Conservation (phyloP, 371 early-diverging fungal genomes). For the Zychaea mexicana region DNA sequence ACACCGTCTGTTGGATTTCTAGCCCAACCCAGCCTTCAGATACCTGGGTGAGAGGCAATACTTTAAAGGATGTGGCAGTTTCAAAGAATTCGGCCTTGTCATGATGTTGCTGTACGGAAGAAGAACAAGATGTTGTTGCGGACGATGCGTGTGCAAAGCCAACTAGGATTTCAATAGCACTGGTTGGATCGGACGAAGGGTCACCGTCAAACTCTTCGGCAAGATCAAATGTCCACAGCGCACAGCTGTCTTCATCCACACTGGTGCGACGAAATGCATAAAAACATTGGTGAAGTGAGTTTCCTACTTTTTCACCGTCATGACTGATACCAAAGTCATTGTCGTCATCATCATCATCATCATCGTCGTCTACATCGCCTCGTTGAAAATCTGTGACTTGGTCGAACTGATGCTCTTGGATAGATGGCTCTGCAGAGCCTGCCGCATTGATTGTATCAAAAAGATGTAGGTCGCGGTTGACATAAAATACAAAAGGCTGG, state of each 20-base stretch:
- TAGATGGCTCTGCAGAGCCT: background rate
- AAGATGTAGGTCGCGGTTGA: slow-evolving; percentile 7
- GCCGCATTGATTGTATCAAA: slow-evolving; percentile 7
- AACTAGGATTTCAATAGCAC: slow-evolving; percentile 2
- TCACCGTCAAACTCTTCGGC: slow-evolving; percentile 4
- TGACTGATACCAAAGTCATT: background rate
- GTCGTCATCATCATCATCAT: slow-evolving; percentile 2
- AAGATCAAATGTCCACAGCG: slow-evolving; percentile 5
- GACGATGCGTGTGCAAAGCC: background rate
- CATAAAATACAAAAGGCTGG: slow-evolving; percentile 4
- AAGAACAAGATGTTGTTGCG: background rate
- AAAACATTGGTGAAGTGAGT: background rate
- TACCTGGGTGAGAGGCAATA: background rate
- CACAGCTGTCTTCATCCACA: slow-evolving; percentile 5
- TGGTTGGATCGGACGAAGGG: background rate
- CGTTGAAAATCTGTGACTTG: background rate
- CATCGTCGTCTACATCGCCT: background rate
- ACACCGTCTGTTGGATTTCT: slow-evolving; percentile 6
- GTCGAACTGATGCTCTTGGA: slow-evolving; percentile 3
- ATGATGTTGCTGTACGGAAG: too few species aligned
- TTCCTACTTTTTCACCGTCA: background rate
- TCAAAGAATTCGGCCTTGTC: slow-evolving; percentile 5
- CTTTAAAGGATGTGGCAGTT: slow-evolving; percentile 7
- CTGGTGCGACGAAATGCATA: background rate
- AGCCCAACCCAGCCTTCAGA: background rate